A percentile compares a stretch with the other conserved stretches of the same genome.
Conservation (phyloP, 2,329 filamentous ascomycete genomes). For the Fusarium falciforme region DNA sequence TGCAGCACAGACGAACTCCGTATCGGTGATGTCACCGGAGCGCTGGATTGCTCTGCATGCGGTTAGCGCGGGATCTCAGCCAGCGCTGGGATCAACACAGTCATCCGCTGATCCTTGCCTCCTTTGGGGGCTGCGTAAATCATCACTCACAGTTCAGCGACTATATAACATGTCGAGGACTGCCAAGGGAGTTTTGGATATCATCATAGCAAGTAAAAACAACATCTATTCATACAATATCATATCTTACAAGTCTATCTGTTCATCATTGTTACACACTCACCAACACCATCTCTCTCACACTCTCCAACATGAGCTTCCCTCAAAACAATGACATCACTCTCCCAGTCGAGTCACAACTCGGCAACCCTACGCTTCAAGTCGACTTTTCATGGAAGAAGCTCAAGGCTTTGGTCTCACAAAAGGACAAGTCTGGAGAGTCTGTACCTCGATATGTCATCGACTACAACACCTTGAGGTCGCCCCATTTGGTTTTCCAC, state of each 20-base stretch:
- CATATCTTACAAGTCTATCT: neutral
- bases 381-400: conserved; percentile 37
- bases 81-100: neutral
- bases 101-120: neutral
- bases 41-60: neutral
- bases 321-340: neutral
- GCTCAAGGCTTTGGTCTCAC: conserved; percentile 19
- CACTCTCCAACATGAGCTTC: neutral
- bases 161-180: neutral
- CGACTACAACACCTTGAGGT: conserved; percentile 23
- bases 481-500: conserved; percentile 27
- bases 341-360: neutral
- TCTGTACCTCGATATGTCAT: conserved; percentile 24
- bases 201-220: neutral
- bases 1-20: neutral
- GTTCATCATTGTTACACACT: neutral
- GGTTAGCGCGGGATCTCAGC: neutral
- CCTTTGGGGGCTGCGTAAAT: neutral
- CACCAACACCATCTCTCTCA: neutral
- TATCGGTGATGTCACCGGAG: neutral
- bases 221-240: neutral
- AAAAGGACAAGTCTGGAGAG: conserved; percentile 4
- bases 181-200: neutral
- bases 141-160: neutral
- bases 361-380: conserved; percentile 2